phyloP scores from a whole-genome alignment of 2,329 filamentous ascomycete species.

The Davidsoniella australis region DNA sequence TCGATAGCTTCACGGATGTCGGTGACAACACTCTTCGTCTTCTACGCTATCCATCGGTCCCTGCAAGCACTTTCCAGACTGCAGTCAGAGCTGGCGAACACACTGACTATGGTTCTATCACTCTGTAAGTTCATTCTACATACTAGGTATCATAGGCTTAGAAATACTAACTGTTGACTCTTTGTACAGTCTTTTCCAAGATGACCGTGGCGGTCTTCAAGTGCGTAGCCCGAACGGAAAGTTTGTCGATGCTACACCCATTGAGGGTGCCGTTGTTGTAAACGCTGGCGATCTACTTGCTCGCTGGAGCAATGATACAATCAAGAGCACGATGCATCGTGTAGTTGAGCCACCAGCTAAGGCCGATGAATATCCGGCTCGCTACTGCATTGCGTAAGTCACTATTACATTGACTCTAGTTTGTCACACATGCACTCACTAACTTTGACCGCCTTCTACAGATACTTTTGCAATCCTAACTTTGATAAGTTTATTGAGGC shows the following conservation, averaged over 20 bases:
- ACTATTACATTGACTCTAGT: not conserved
- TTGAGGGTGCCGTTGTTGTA: slow-evolving; percentile 65
- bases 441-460: slow-evolving; percentile 15
- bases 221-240: slow-evolving; percentile 53
- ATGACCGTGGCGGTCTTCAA: slow-evolving; percentile 36
- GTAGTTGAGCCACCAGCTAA: slow-evolving; percentile 68
- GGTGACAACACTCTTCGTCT: slow-evolving; percentile 57
- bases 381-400: slow-evolving; percentile 68
- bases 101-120: slow-evolving; percentile 47
- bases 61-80: slow-evolving; percentile 46
- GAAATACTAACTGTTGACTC: not conserved
- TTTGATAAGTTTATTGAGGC: slow-evolving; percentile 60
- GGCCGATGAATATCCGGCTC: slow-evolving; percentile 46
- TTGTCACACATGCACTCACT: too few species aligned
- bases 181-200: slow-evolving; percentile 34
- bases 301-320: slow-evolving; percentile 79
- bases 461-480: slow-evolving; percentile 82
- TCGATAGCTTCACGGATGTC: slow-evolving; percentile 55
- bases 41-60: slow-evolving; percentile 59
- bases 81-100: slow-evolving; percentile 67
- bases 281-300: slow-evolving; percentile 80
- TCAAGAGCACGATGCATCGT: slow-evolving; percentile 78
- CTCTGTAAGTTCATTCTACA: slow-evolving; percentile 20
- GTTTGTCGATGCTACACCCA: slow-evolving; percentile 72
- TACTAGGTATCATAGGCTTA: not conserved